Percentiles rank a stretch among this genome's conserved stretches.
Conservation (phyloP, 495 filamentous ascomycete species). For the Opeltia flavorubescens region DNA sequence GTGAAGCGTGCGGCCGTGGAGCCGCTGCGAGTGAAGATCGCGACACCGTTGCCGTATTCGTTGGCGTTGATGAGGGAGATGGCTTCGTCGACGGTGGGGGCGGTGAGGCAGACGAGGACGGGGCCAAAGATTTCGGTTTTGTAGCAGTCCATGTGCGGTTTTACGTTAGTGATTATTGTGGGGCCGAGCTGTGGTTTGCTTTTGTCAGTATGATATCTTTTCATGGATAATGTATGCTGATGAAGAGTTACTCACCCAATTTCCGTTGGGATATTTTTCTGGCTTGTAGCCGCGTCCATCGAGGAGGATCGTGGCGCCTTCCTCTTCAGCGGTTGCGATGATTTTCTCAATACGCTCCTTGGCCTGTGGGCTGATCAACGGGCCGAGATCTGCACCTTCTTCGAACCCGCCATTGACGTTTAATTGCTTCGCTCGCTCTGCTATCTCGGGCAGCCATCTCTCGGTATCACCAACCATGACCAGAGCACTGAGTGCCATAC, state of each 20-base stretch:
- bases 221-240: background rate
- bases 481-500: constrained; percentile 90
- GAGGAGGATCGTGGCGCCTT: constrained; percentile 89
- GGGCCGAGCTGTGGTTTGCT: constrained; percentile 46
- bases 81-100: constrained; percentile 30
- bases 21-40: constrained; percentile 53
- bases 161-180: constrained; percentile 91
- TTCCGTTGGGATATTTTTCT: constrained; percentile 88
- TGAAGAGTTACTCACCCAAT: constrained; percentile 50
- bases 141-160: constrained; percentile 86
- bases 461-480: constrained; percentile 93
- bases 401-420: constrained; percentile 93
- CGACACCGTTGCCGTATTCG: constrained; percentile 57
- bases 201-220: background rate
- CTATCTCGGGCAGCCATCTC: constrained; percentile 83
- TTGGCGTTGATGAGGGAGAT: constrained; percentile 48
- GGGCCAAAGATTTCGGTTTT: constrained; percentile 95
- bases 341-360: constrained; percentile 80
- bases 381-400: constrained; percentile 84
- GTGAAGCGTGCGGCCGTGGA: constrained; percentile 49
- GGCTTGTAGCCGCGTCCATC: constrained; percentile 84
- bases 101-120: constrained; percentile 55
- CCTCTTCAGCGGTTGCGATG: constrained; percentile 77
- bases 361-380: constrained; percentile 86
- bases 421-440: constrained; percentile 79